These are phyloP conservation scores for Aspergillus tubingensis DNA, from an alignment of 2,329 filamentous ascomycete species.

Conservation along the genomic window DNA sequence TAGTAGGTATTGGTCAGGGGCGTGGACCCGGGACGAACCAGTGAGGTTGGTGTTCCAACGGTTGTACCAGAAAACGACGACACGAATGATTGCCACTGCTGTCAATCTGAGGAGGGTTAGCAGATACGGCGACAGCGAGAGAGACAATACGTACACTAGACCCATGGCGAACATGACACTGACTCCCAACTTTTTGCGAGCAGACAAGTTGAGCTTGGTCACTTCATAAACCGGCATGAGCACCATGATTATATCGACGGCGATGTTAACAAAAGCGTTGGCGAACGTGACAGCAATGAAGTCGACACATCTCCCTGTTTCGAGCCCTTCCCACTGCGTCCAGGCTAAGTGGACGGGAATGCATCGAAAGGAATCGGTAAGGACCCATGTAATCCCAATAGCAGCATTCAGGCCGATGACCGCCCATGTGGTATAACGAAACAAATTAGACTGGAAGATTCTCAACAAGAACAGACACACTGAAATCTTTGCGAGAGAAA, in stretches of 20 bases:
- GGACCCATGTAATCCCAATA: background rate
- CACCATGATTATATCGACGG: conserved; percentile 22
- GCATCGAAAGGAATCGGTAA: conserved; percentile 20
- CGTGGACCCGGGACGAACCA: background rate
- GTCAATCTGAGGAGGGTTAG: too few species aligned
- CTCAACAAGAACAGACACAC: too few species aligned
- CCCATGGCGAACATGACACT: background rate
- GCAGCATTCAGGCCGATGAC: too few species aligned
- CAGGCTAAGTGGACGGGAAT: conserved; percentile 23
- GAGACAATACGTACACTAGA: too few species aligned
- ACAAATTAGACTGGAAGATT: too few species aligned
- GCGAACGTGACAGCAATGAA: conserved; percentile 14
- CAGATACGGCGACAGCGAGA: too few species aligned
- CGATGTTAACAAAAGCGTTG: conserved; percentile 20
- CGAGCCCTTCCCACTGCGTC: conserved; percentile 18
- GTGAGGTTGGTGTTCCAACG: conserved; percentile 13
- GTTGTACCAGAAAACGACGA: conserved; percentile 16
- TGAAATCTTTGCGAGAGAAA: too few species aligned
- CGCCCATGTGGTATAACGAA: too few species aligned
- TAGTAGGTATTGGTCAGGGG: too few species aligned
- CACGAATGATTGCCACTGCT: too few species aligned
- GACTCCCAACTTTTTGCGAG: conserved; percentile 19
- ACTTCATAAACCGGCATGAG: conserved; percentile 24
- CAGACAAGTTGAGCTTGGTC: conserved; percentile 19
- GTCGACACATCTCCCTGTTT: conserved; percentile 20